These are phyloP conservation scores for Cadophora malorum DNA, from an alignment of 2,329 filamentous ascomycete species.

Conservation along the genomic window DNA sequence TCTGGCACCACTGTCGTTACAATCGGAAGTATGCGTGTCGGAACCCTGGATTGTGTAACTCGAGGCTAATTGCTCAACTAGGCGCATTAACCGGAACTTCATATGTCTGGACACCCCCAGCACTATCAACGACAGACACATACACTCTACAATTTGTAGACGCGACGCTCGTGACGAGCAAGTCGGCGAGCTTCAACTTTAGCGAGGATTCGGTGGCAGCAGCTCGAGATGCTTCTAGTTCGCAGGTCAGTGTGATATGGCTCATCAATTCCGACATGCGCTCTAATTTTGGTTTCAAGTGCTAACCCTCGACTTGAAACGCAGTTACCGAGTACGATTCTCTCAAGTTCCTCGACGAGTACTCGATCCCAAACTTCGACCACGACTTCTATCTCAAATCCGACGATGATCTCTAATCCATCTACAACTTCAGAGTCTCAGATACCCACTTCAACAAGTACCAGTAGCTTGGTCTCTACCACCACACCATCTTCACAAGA, in stretches of 20 bases:
- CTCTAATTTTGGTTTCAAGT: background rate
- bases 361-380: background rate
- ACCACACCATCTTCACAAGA: background rate
- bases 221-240: conserved; percentile 5
- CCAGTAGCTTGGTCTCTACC: background rate
- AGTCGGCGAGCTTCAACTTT: background rate
- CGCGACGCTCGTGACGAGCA: conserved; percentile 11
- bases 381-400: background rate
- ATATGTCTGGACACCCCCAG: conserved; percentile 21
- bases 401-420: conserved; percentile 6
- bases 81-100: conserved; percentile 10
- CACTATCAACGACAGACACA: conserved; percentile 17
- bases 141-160: conserved; percentile 22
- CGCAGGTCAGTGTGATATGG: background rate
- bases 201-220: background rate
- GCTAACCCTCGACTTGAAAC: background rate
- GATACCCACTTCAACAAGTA: background rate
- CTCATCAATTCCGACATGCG: background rate
- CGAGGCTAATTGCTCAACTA: background rate
- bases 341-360: background rate
- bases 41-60: conserved; percentile 10
- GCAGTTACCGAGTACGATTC: conserved; percentile 10
- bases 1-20: conserved; percentile 15
- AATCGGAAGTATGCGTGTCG: conserved; percentile 9
- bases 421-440: background rate